Conservation (phyloP, 441 rosid genomes). For the Macaranga tanarius region DNA sequence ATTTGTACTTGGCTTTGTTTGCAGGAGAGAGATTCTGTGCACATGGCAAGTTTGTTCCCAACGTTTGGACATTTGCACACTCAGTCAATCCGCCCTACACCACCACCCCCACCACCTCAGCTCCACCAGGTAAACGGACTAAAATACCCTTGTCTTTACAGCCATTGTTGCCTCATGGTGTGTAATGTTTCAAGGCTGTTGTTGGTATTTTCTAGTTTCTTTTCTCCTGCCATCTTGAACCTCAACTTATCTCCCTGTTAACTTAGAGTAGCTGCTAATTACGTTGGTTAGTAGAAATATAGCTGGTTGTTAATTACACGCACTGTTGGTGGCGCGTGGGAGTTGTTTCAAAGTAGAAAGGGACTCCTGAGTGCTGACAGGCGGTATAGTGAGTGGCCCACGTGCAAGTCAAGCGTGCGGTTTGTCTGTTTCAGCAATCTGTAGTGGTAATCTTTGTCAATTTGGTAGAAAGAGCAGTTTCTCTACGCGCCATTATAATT, state of each 20-base stretch:
- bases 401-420: constrained; percentile 30
- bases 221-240: too few species aligned
- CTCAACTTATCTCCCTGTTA: too few species aligned
- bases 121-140: constrained; percentile 43
- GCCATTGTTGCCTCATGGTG: not conserved
- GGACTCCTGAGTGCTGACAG: not conserved
- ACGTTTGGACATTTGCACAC: constrained; percentile 55
- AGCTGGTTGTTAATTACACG: constrained; percentile 21
- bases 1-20: constrained; percentile 13
- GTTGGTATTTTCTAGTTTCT: not conserved
- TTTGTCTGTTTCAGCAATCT: constrained; percentile 18
- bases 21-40: constrained; percentile 59
- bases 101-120: constrained; percentile 34
- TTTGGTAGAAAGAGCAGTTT: not conserved
- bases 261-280: not conserved
- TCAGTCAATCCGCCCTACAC: constrained; percentile 43
- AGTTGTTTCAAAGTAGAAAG: not conserved
- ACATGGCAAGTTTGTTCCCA: constrained; percentile 57
- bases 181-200: not conserved
- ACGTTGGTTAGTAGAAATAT: not conserved
- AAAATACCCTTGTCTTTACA: constrained; percentile 20
- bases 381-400: constrained; percentile 13
- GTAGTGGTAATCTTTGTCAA: constrained; percentile 27
- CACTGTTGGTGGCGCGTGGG: constrained; percentile 13
- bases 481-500: not conserved